Percentiles rank a stretch among this genome's conserved stretches.
Conservation (phyloP, 805 yeast genomes). For the Kodamaea kaohsiungensis region DNA sequence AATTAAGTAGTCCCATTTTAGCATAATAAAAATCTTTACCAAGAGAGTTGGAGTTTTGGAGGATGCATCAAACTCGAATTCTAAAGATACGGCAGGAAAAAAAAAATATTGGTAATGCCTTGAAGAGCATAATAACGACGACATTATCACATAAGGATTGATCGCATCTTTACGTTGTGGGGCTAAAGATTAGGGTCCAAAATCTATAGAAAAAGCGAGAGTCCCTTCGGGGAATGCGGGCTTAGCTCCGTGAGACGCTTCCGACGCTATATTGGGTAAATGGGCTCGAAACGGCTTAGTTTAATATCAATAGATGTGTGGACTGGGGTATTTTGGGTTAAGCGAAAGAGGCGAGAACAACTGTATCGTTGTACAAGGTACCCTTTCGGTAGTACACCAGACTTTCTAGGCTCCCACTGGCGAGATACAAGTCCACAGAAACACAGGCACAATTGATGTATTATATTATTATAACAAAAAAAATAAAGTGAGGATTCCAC, state of each 20-base stretch:
- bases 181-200: neutral
- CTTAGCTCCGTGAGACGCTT: neutral
- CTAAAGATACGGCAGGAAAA: too few relatives aligned
- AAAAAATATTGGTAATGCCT: too few relatives aligned
- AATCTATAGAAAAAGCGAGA: neutral
- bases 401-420: too few relatives aligned
- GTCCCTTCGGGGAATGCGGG: neutral
- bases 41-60: too few relatives aligned
- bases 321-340: neutral
- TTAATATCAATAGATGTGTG: neutral
- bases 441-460: neutral
- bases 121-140: neutral
- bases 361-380: too few relatives aligned
- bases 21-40: too few relatives aligned
- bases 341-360: neutral
- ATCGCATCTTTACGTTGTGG: neutral
- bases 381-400: too few relatives aligned
- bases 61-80: too few relatives aligned
- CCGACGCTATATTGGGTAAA: neutral
- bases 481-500: neutral
- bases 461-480: too few relatives aligned
- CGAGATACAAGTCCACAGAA: neutral
- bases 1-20: too few relatives aligned
- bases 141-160: neutral
- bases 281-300: neutral